Conservation (phyloP, 73 alveolate species). For the Tetrahymena malaccensis region DNA sequence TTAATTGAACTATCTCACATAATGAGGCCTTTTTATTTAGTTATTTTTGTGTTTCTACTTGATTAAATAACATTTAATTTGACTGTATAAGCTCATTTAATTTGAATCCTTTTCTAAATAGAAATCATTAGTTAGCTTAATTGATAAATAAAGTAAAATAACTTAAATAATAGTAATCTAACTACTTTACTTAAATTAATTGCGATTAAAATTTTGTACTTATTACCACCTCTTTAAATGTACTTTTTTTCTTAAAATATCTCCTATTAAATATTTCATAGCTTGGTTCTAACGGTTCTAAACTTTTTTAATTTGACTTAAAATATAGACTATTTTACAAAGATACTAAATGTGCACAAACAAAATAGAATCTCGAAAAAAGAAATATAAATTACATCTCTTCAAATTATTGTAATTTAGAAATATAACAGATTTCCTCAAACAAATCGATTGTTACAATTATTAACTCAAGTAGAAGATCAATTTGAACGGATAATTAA, state of each 20-base stretch:
- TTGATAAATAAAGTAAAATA: neutral
- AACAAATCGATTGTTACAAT: neutral
- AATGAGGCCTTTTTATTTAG: neutral
- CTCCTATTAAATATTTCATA: too few species aligned
- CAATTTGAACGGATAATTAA: too few species aligned
- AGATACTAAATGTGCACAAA: too few species aligned
- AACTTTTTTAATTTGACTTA: neutral
- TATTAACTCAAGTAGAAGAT: neutral
- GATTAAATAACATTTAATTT: too few species aligned
- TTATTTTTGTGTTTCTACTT: too few species aligned
- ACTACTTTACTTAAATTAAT: neutral
- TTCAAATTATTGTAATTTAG: too few species aligned
- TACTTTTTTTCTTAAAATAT: neutral
- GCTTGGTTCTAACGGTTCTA: neutral
- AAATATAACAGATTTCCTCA: neutral
- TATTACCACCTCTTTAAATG: neutral
- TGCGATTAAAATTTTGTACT: too few species aligned
- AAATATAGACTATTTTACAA: neutral
- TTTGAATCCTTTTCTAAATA: neutral
- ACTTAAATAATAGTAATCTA: neutral
- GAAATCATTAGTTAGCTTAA: neutral
- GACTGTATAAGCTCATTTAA: too few species aligned
- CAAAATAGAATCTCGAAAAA: too few species aligned
- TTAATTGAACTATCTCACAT: too few species aligned
- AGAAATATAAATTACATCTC: too few species aligned